Percentiles rank a stretch among this genome's conserved stretches.
Conservation (phyloP, 2,329 filamentous ascomycete species). For the Sclerotinia glacialis region DNA sequence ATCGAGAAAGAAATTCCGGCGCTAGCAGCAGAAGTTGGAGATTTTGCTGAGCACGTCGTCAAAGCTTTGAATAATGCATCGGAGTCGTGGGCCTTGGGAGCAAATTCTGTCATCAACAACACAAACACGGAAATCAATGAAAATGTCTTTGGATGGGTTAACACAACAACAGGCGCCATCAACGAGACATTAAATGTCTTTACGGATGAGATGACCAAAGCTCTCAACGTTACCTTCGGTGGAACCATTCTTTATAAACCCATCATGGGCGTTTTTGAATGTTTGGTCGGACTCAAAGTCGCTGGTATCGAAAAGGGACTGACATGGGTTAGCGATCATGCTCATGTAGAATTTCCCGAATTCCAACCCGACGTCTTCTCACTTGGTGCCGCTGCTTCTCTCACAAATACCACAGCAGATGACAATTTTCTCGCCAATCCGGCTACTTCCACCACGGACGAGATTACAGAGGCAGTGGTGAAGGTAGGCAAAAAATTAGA, state of each 20-base stretch:
- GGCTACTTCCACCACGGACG: constrained; percentile 69
- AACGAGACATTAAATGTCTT: constrained; percentile 85
- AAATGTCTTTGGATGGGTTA: constrained; percentile 83
- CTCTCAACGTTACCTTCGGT: constrained; percentile 75
- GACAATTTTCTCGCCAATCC: constrained; percentile 76
- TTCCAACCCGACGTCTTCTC: constrained; percentile 82
- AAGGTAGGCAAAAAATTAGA: constrained; percentile 67
- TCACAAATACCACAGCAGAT: constrained; percentile 57
- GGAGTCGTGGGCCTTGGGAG: constrained; percentile 59
- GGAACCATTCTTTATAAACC: constrained; percentile 76
- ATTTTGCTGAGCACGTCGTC: constrained; percentile 65
- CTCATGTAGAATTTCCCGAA: constrained; percentile 75
- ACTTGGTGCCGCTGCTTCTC: constrained; percentile 64
- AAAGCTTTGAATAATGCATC: constrained; percentile 61
- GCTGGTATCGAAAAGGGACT: constrained; percentile 79
- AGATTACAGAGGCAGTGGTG: constrained; percentile 73
- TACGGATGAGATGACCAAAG: constrained; percentile 70
- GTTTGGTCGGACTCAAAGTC: constrained; percentile 85
- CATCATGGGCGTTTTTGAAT: constrained; percentile 76
- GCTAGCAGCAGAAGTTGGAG: constrained; percentile 61
- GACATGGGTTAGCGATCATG: constrained; percentile 90
- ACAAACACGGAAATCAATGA: constrained; percentile 74
- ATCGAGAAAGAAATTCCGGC: constrained; percentile 64
- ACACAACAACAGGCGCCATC: constrained; percentile 75
- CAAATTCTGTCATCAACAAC: constrained; percentile 58